Conservation (phyloP, 129 eudicot genomes). For the Flaveria brownii region DNA sequence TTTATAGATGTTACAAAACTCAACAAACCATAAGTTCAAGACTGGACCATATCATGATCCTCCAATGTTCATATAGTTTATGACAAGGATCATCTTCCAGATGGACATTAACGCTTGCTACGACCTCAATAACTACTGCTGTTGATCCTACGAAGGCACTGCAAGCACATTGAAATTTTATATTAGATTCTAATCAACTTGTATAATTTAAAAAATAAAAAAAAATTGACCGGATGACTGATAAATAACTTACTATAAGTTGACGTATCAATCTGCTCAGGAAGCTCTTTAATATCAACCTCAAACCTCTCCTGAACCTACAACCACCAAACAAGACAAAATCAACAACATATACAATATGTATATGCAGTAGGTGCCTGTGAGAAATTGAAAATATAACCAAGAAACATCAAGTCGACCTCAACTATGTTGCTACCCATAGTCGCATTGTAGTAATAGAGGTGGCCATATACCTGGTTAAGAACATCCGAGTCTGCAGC, state of each 20-base stretch:
- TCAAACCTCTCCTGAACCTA: conserved; percentile 99
- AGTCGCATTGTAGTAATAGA: not conserved
- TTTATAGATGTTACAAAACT: conserved; percentile 37
- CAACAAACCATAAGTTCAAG: conserved; percentile 27
- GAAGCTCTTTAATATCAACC: conserved; percentile 94
- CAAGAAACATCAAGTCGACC: not conserved
- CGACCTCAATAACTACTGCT: not conserved
- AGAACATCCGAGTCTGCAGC: conserved; percentile 91
- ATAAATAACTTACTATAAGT: conserved; percentile 66
- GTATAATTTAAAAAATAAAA: not conserved
- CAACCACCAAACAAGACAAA: conserved; percentile 17
- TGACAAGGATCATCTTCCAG: conserved; percentile 23
- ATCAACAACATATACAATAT: not conserved
- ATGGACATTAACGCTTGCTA: conserved; percentile 10
- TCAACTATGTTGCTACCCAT: not conserved
- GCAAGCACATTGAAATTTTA: conserved; percentile 18
- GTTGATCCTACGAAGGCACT: conserved; percentile 38
- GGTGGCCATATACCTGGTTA: conserved; percentile 55
- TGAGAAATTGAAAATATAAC: not conserved
- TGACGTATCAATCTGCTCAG: conserved; percentile 95
- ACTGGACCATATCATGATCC: conserved; percentile 20
- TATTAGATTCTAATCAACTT: not conserved
- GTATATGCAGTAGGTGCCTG: not conserved
- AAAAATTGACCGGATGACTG: too few species aligned
- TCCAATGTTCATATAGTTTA: conserved; percentile 10